Evolutionary conservation across 371 early-diverging fungal genomes (phyloP), one percentile per base, ranked within the genome.

Genomic region (Rhizopus sp.): DNA sequence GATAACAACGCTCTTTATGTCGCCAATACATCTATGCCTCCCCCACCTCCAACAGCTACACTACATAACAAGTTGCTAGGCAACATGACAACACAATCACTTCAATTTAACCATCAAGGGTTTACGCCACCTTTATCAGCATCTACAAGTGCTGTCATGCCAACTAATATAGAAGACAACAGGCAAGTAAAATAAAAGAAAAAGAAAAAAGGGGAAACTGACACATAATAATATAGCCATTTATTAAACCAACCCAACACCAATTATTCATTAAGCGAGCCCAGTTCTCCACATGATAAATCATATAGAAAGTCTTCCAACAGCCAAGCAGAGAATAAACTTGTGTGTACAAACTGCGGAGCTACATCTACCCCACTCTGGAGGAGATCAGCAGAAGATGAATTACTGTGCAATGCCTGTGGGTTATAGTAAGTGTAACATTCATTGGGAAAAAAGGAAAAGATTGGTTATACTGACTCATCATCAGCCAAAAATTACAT

Each of bases 361-460:
- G 91, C 92, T 5, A 92, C 90, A 0, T 82, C 81, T 5, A 97
- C 99, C 3, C 96, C 98, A 0, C 85, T 96, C 9, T 99, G 99
- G 99, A 83, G 99, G 17, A 77, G 96, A 53, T 89, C 90, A 16
- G 80, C 80, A 31, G 77, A 90, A 53, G 91, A 90, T 41, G 85
- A 90, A 47, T 72, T 83, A 12, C 75, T 94, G 8, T 96, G 97
- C 78, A 97, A 96, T 68, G 95, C 96, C 6, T 97, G 97, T 64
- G 96, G 96, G 0, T 75, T 97, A 23, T 96, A 95, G 66, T 65
- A 65, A 40, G 58, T 52, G 40, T n/a, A 30, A 35, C 34, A 13
- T 13, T n/a, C n/a, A n/a, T 13, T 37, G 38, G 5, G 6, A 37
- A 37, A 37, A 13, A 37, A 37, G 38, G 38, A 13, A 37, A 37